A percentile compares a stretch with the other conserved stretches of the same genome.
Conservation (phyloP, 1,284 basidiomycete species). For the Pyrrhoderma lamaoense region DNA sequence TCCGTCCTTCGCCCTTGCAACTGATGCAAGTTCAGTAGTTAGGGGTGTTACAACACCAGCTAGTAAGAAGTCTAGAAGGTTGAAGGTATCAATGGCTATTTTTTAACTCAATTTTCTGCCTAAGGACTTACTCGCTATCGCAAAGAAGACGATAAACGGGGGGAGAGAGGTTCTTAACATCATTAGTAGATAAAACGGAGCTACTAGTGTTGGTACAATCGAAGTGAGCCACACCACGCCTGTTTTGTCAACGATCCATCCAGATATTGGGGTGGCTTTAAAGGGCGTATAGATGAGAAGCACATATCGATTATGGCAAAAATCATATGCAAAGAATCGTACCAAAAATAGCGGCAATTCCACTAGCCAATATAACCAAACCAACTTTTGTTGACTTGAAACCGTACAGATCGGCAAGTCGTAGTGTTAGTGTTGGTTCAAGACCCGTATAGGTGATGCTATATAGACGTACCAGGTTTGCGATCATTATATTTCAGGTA, state of each 20-base stretch:
- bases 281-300: conserved; percentile 10
- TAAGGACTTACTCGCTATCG: conserved; percentile 42
- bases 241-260: conserved; percentile 52
- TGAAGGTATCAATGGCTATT: too few relatives aligned
- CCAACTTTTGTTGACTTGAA: conserved; percentile 58
- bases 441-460: conserved; percentile 48
- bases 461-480: conserved; percentile 7
- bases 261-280: conserved; percentile 54
- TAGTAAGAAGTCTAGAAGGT: conserved; percentile 53
- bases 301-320: neutral
- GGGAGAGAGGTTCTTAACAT: conserved; percentile 44
- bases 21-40: conserved; percentile 55
- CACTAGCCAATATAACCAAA: conserved; percentile 62
- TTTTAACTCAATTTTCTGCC: too few relatives aligned
- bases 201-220: conserved; percentile 41
- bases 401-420: conserved; percentile 54
- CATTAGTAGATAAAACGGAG: conserved; percentile 65
- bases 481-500: conserved; percentile 5
- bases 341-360: conserved; percentile 63
- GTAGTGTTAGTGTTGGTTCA: conserved; percentile 63
- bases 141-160: conserved; percentile 56
- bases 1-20: conserved; percentile 46
- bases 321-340: conserved; percentile 20
- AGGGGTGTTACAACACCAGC: conserved; percentile 52
- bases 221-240: conserved; percentile 54